These are phyloP conservation scores for Talaromyces islandicus DNA, from an alignment of 2,329 filamentous ascomycete species.

Conservation along the genomic window DNA sequence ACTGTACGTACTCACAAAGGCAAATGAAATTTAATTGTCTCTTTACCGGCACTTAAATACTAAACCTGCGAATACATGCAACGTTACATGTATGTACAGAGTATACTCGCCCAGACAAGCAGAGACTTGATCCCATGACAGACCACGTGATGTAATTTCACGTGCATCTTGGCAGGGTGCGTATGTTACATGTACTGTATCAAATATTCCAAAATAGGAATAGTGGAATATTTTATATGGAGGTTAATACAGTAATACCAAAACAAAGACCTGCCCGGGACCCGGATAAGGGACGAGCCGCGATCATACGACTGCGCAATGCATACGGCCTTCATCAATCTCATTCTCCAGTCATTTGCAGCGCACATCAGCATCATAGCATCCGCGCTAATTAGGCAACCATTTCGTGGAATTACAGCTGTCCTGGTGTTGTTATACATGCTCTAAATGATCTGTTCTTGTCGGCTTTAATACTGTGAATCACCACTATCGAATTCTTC, in stretches of 20 bases:
- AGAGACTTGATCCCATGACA: neutral
- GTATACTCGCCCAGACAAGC: too few relatives aligned
- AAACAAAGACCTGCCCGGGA: neutral
- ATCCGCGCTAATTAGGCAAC: neutral
- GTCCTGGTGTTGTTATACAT: neutral
- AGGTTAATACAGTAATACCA: neutral
- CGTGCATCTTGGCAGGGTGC: neutral
- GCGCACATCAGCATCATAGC: neutral
- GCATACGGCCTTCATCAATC: neutral
- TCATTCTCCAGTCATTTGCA: neutral
- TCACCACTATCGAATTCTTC: neutral
- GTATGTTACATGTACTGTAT: neutral
- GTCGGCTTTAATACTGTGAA: neutral
- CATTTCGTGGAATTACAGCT: neutral
- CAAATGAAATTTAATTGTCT: too few relatives aligned
- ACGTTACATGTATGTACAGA: too few relatives aligned
- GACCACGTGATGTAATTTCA: neutral
- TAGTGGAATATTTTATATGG: neutral
- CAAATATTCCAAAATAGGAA: neutral
- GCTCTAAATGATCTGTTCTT: neutral
- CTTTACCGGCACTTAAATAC: too few relatives aligned
- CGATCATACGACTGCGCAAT: conserved; percentile 2
- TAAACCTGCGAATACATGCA: too few relatives aligned
- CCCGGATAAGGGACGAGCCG: conserved; percentile 1
- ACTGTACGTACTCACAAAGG: too few relatives aligned